Evolutionary conservation across 164 flowering plant species (phyloP).

Genomic region (Kingdonia uniflora): DNA sequence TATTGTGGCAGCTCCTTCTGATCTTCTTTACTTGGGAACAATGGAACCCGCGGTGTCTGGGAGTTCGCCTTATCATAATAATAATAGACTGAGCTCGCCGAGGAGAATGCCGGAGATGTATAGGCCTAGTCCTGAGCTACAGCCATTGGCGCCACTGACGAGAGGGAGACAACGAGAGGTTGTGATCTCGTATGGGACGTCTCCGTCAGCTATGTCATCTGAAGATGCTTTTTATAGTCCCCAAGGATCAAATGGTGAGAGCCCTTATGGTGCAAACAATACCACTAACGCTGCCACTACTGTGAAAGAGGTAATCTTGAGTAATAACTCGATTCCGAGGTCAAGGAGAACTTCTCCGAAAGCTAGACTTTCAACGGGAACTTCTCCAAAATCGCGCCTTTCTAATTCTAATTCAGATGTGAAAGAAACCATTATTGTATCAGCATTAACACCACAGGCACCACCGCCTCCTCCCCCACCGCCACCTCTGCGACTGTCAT

Average conservation of each 20-base stretch:
- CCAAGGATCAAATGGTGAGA: slow-evolving; percentile 39
- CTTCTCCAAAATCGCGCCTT: slow-evolving; percentile 64
- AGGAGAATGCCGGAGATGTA: slow-evolving; percentile 39
- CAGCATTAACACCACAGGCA: slow-evolving; percentile 24
- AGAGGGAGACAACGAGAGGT: slow-evolving; percentile 9
- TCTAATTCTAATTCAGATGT: slow-evolving; percentile 38
- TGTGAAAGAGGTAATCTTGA: slow-evolving; percentile 4
- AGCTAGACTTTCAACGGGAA: slow-evolving; percentile 52
- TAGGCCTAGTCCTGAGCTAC: slow-evolving; percentile 91
- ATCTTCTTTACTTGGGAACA: slow-evolving; percentile 73
- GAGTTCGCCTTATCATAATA: slow-evolving; percentile 51
- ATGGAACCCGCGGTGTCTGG: slow-evolving; percentile 40
- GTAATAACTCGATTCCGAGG: slow-evolving; percentile 25
- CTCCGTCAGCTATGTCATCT: slow-evolving; percentile 34
- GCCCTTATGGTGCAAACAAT: slow-evolving; percentile 7
- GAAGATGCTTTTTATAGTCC: slow-evolving; percentile 86
- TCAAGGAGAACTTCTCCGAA: slow-evolving; percentile 72
- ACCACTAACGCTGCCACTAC: slow-evolving; percentile 2
- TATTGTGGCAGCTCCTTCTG: slow-evolving; percentile 19
- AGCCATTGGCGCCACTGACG: slow-evolving; percentile 70
- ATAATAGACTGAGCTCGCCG: slow-evolving; percentile 41
- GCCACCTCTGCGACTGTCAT: too few relatives aligned
- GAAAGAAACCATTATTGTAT: slow-evolving; percentile 31
- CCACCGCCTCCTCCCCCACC: slow-evolving; percentile 14
- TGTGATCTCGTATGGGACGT: slow-evolving; percentile 11